Percentiles rank a stretch among this genome's conserved stretches.
phyloP scores from a whole-genome alignment of 2,329 filamentous ascomycete genomes.

The Pestalotiopsis sp. region DNA sequence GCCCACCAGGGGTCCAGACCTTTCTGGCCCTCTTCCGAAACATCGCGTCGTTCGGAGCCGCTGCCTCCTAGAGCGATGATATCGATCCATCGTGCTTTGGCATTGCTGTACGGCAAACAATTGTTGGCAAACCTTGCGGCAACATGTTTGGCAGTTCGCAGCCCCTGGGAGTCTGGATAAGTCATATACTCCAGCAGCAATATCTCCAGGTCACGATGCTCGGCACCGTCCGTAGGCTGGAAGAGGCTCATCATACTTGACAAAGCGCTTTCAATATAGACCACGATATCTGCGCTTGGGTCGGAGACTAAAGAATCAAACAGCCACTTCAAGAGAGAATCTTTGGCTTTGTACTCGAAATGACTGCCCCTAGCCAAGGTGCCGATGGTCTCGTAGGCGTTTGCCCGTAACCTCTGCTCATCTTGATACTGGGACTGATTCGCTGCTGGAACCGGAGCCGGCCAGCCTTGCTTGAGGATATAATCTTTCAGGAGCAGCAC shows the following conservation, averaged over 20 bases:
- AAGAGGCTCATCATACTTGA: conserved; percentile 68
- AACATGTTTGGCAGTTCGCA: conserved; percentile 79
- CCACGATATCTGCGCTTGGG: conserved; percentile 72
- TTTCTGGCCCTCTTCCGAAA: conserved; percentile 86
- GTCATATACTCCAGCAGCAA: conserved; percentile 73
- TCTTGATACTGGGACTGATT: conserved; percentile 53
- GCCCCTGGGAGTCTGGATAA: conserved; percentile 50
- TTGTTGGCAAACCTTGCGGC: conserved; percentile 89
- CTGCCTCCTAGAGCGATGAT: conserved; percentile 76
- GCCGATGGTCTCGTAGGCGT: conserved; percentile 90
- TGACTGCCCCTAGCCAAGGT: conserved; percentile 71
- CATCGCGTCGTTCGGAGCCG: conserved; percentile 73
- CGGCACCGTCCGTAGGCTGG: conserved; percentile 30
- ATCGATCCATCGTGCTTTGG: conserved; percentile 84
- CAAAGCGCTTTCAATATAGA: conserved; percentile 88
- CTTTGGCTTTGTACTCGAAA: conserved; percentile 55
- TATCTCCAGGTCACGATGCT: conserved; percentile 41
- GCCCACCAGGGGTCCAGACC: conserved; percentile 73
- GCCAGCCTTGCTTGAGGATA: conserved; percentile 84
- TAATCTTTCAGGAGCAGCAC: conserved; percentile 73
- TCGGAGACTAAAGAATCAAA: conserved; percentile 85
- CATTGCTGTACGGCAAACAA: conserved; percentile 79
- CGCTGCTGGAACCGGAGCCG: conserved; percentile 53
- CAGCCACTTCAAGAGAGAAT: conserved; percentile 70
- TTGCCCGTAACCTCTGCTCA: conserved; percentile 70